Percentiles rank a stretch among this genome's conserved stretches.
Evolutionary conservation across 306 rosid genomes (phyloP).

Genomic region (Elaeagnus macrophylla): DNA sequence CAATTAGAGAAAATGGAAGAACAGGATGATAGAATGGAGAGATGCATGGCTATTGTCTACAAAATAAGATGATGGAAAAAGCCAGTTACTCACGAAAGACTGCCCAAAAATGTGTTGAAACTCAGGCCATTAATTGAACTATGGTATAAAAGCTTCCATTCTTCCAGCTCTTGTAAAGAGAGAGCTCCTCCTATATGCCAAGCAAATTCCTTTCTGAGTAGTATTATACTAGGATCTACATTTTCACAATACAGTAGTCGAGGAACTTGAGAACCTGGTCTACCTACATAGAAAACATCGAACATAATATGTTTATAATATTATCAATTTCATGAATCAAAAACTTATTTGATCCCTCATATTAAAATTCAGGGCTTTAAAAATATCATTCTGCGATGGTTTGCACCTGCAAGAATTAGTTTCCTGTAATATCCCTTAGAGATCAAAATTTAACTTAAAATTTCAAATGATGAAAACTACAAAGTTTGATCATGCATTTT

Average conservation of each 20-base stretch:
- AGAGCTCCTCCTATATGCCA: constrained; percentile 96
- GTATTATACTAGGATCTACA: constrained; percentile 38
- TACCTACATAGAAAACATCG: constrained; percentile 33
- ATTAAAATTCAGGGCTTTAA: no score
- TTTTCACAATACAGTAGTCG: constrained; percentile 34
- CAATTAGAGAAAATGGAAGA: background rate
- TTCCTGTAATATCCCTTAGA: no score
- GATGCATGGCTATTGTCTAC: background rate
- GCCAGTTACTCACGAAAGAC: constrained; percentile 61
- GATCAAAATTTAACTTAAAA: no score
- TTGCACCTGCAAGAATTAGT: no score
- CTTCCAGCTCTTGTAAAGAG: constrained; percentile 63
- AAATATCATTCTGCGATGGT: no score
- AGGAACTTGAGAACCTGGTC: constrained; percentile 69
- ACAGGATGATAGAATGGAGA: background rate
- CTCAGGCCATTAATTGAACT: constrained; percentile 80
- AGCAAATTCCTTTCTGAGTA: constrained; percentile 68
- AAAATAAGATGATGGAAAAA: background rate
- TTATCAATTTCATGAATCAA: constrained; percentile 7
- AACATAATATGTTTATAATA: constrained; percentile 16
- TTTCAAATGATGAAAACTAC: no score
- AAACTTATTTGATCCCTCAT: background rate
- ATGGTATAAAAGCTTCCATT: constrained; percentile 86
- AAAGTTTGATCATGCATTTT: no score
- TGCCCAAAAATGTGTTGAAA: constrained; percentile 87